Evolutionary conservation across 2,329 filamentous ascomycete genomes (phyloP).

Genomic region (Colletotrichum incanum): DNA sequence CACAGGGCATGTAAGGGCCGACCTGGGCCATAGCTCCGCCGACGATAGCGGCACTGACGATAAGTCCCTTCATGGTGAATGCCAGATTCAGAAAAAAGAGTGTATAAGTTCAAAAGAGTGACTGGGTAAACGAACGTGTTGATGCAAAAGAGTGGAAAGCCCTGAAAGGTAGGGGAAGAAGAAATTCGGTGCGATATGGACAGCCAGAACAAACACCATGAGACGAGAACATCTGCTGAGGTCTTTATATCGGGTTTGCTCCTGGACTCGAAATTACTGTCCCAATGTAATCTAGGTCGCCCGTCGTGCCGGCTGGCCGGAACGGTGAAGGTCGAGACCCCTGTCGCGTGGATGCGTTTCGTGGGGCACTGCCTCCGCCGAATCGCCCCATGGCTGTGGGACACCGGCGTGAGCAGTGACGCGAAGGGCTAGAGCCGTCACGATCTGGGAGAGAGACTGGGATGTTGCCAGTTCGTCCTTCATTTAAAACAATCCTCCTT

Average conservation of each 20-base stretch:
- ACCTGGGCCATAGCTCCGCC: conserved; percentile 33
- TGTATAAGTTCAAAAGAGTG: conserved; percentile 23
- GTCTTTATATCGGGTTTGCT: background rate
- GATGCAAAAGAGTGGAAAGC: conserved; percentile 24
- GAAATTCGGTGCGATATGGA: conserved; percentile 4
- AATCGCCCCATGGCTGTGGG: conserved; percentile 24
- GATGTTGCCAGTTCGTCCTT: conserved; percentile 22
- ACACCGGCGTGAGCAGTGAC: conserved; percentile 9
- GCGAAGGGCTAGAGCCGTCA: conserved; percentile 2
- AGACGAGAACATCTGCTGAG: too few species aligned
- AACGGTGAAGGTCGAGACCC: conserved; percentile 26
- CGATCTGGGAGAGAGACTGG: conserved; percentile 11
- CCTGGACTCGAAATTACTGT: background rate
- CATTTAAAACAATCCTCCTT: conserved; percentile 31
- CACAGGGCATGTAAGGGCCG: conserved; percentile 57
- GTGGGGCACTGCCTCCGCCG: conserved; percentile 18
- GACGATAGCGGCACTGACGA: conserved; percentile 27
- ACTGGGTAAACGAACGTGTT: conserved; percentile 18
- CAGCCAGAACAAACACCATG: background rate
- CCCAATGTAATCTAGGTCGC: background rate
- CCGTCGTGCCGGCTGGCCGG: conserved; percentile 26
- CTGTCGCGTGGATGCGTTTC: conserved; percentile 19
- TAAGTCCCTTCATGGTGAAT: conserved; percentile 39
- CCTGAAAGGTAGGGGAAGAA: conserved; percentile 8
- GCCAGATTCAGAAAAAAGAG: conserved; percentile 20